Conservation (phyloP, 352 stramenopile species). For the Saprolegnia parasitica region DNA sequence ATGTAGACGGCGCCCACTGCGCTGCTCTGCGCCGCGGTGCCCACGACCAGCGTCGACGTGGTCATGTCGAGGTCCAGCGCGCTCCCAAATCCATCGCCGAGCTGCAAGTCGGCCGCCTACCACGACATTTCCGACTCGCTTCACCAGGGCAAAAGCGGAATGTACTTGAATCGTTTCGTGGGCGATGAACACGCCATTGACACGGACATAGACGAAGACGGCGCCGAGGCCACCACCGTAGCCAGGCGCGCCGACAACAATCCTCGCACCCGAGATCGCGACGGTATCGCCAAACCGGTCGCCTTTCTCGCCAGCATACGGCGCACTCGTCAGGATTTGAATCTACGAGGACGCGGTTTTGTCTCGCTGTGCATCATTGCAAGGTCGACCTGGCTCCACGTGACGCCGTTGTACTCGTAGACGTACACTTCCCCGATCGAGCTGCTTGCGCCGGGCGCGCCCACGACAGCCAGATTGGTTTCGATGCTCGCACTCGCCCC, state of each 20-base stretch:
- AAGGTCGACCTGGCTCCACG: slow-evolving; percentile 52
- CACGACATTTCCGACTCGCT: not conserved
- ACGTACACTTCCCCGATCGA: slow-evolving; percentile 67
- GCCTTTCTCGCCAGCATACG: slow-evolving; percentile 40
- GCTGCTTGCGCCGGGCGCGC: slow-evolving; percentile 49
- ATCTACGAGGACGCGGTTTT: slow-evolving; percentile 32
- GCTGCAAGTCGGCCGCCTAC: slow-evolving; percentile 36
- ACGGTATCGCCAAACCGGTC: slow-evolving; percentile 72
- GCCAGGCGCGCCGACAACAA: slow-evolving; percentile 64
- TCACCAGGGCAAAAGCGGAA: not conserved
- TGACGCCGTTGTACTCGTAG: slow-evolving; percentile 55
- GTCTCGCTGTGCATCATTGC: too few relatives aligned
- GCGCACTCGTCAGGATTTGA: slow-evolving; percentile 50
- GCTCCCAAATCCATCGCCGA: slow-evolving; percentile 63
- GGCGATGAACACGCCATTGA: slow-evolving; percentile 54
- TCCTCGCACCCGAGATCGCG: slow-evolving; percentile 37
- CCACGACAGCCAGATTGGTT: slow-evolving; percentile 51
- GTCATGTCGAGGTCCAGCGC: slow-evolving; percentile 67
- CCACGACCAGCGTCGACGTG: slow-evolving; percentile 64
- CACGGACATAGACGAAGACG: slow-evolving; percentile 72
- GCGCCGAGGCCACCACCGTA: slow-evolving; percentile 49
- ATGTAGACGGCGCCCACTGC: slow-evolving; percentile 54
- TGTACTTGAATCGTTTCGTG: slow-evolving; percentile 56
- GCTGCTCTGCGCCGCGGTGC: slow-evolving; percentile 38
- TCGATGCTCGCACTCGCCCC: slow-evolving; percentile 46